Percentiles rank a stretch among this genome's conserved stretches.
Evolutionary conservation across 805 yeast species (phyloP).

Genomic region (Candida pseudoglaebosa): DNA sequence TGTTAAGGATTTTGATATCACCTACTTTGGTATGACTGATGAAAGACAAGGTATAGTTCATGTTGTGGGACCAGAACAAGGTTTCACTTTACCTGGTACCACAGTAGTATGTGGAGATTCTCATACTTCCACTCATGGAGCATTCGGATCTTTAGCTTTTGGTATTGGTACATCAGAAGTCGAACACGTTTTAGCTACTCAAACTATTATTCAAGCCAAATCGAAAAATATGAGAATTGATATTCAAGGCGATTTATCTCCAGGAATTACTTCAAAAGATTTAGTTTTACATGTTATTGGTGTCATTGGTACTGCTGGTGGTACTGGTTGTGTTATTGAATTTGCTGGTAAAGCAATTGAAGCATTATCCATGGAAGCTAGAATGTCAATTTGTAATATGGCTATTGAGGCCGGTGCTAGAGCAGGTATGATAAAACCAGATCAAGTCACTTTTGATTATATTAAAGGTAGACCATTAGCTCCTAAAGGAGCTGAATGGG

Average conservation of each 20-base stretch:
- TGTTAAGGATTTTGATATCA: conserved; percentile 82
- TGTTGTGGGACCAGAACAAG: conserved; percentile 98
- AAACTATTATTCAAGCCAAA: conserved; percentile 89
- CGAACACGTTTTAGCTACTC: conserved; percentile 97
- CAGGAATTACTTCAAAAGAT: conserved; percentile 96
- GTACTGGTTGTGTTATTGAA: conserved; percentile 95
- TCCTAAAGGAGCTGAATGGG: conserved; percentile 94
- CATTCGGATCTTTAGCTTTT: conserved; percentile 94
- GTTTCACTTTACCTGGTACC: conserved; percentile 96
- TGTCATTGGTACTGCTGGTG: conserved; percentile 98
- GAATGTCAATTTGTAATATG: conserved; percentile 99
- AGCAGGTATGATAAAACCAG: conserved; percentile 99
- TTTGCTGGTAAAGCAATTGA: conserved; percentile 95
- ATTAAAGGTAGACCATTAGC: conserved; percentile 92
- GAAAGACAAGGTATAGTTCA: conserved; percentile 97
- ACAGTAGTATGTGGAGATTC: conserved; percentile 99
- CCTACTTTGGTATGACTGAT: conserved; percentile 94
- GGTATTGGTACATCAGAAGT: conserved; percentile 99
- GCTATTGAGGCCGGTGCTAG: conserved; percentile 99
- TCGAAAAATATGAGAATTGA: conserved; percentile 92
- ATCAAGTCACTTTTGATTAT: conserved; percentile 81
- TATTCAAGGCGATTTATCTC: conserved; percentile 77
- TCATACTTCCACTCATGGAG: conserved; percentile 98
- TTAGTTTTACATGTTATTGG: conserved; percentile 92
- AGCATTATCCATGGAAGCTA: conserved; percentile 88